Conservation (phyloP, 2,329 filamentous ascomycete species). For the Pseudogymnoascus pannorum region DNA sequence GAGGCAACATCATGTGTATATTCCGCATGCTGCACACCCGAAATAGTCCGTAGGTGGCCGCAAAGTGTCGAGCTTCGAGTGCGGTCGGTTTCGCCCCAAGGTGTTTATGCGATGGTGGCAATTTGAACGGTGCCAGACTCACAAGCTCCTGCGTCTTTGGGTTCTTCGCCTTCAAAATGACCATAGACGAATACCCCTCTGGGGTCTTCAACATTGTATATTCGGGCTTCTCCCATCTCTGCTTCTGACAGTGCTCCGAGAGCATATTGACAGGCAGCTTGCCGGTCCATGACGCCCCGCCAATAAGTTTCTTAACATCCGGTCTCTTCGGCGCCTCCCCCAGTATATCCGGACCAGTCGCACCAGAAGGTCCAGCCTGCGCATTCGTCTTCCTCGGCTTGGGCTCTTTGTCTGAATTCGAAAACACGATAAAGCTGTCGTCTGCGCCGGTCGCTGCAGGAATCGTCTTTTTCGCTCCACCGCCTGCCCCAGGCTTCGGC, state of each 20-base stretch:
- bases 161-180: slow-evolving; percentile 69
- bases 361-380: slow-evolving; percentile 16
- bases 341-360: slow-evolving; percentile 22
- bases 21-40: slow-evolving; percentile 94
- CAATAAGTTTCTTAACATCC: slow-evolving; percentile 74
- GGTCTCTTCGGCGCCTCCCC: slow-evolving; percentile 37
- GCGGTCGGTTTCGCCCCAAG: slow-evolving; percentile 70
- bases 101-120: slow-evolving; percentile 69
- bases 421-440: slow-evolving; percentile 48
- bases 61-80: slow-evolving; percentile 87
- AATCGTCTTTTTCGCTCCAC: slow-evolving; percentile 23
- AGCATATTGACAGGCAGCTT: slow-evolving; percentile 92
- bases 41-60: slow-evolving; percentile 85
- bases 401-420: slow-evolving; percentile 49
- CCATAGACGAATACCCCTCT: slow-evolving; percentile 71
- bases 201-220: slow-evolving; percentile 72
- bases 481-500: slow-evolving; percentile 25
- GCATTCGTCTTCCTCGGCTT: slow-evolving; percentile 24
- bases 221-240: slow-evolving; percentile 90
- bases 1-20: slow-evolving; percentile 87
- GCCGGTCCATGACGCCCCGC: slow-evolving; percentile 92
- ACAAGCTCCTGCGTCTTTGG: slow-evolving; percentile 73
- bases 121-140: slow-evolving; percentile 71
- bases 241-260: slow-evolving; percentile 90
- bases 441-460: slow-evolving; percentile 30